Conservation (phyloP, 306 rosid genomes). For the Cyclanthera cordifolia region DNA sequence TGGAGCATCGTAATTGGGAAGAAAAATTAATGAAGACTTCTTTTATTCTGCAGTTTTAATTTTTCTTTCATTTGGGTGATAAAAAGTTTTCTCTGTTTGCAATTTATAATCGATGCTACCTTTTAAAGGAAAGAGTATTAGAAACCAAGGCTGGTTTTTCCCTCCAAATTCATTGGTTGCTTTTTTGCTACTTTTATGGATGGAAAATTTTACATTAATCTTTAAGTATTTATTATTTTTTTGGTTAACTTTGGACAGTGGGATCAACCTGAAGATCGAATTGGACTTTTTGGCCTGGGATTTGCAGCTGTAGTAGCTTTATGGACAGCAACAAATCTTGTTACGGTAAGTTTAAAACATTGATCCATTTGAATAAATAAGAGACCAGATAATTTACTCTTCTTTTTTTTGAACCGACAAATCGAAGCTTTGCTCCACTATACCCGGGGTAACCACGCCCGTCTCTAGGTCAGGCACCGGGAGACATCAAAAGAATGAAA, state of each 20-base stretch:
- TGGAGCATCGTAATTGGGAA: not conserved
- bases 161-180: not conserved
- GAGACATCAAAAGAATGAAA: too few relatives aligned
- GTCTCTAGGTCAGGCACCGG: too few relatives aligned
- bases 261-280: slow-evolving; percentile 61
- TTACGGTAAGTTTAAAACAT: slow-evolving; percentile 33
- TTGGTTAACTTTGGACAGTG: slow-evolving; percentile 38
- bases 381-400: not conserved
- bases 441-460: too few relatives aligned
- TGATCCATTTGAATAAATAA: not conserved
- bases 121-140: not conserved
- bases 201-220: not conserved
- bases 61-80: not conserved
- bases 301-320: slow-evolving; percentile 57
- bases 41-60: not conserved
- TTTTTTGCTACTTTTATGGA: not conserved
- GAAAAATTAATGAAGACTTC: not conserved
- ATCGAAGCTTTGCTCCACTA: too few relatives aligned
- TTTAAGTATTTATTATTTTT: slow-evolving; percentile 9
- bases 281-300: slow-evolving; percentile 62
- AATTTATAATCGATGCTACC: not conserved
- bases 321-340: slow-evolving; percentile 56
- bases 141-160: not conserved
- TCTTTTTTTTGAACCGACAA: too few relatives aligned
- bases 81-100: not conserved